These are phyloP conservation scores for Tillandsia leiboldiana DNA, from an alignment of 176 grass and related monocot species.

Conservation along the genomic window DNA sequence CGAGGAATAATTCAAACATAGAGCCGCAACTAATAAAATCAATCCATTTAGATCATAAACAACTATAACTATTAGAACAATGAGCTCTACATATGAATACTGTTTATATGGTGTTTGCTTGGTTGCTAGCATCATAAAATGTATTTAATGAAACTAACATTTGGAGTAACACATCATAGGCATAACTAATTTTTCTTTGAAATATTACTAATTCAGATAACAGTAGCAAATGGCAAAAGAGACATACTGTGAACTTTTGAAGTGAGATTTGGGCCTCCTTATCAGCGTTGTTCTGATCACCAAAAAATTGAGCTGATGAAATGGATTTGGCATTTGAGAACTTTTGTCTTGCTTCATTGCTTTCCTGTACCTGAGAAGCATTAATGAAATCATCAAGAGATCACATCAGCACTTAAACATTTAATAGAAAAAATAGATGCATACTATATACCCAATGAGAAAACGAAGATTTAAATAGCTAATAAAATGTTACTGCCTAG, in stretches of 20 bases:
- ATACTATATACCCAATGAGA: not conserved
- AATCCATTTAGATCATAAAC: not conserved
- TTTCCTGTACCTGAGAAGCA: conserved; percentile 50
- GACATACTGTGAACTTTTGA: conserved; percentile 53
- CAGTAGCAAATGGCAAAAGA: not conserved
- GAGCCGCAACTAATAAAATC: not conserved
- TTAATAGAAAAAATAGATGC: not conserved
- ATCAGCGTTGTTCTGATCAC: conserved; percentile 43
- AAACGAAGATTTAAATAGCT: too few species aligned
- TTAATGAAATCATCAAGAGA: not conserved
- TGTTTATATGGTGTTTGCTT: too few species aligned
- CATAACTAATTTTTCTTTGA: too few species aligned
- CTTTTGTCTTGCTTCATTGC: conserved; percentile 66
- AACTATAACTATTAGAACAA: not conserved
- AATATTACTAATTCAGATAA: not conserved
- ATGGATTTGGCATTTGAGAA: conserved; percentile 78
- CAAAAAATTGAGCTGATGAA: conserved; percentile 72
- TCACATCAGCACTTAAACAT: not conserved
- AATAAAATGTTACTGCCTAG: too few species aligned
- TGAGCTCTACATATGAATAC: too few species aligned
- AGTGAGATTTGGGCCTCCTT: conserved; percentile 56
- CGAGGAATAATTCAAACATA: not conserved
- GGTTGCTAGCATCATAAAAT: too few species aligned
- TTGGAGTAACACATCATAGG: too few species aligned
- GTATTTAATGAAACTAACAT: too few species aligned